phyloP scores from a whole-genome alignment of 2,329 filamentous ascomycete genomes.

The Thelonectria discophora region DNA sequence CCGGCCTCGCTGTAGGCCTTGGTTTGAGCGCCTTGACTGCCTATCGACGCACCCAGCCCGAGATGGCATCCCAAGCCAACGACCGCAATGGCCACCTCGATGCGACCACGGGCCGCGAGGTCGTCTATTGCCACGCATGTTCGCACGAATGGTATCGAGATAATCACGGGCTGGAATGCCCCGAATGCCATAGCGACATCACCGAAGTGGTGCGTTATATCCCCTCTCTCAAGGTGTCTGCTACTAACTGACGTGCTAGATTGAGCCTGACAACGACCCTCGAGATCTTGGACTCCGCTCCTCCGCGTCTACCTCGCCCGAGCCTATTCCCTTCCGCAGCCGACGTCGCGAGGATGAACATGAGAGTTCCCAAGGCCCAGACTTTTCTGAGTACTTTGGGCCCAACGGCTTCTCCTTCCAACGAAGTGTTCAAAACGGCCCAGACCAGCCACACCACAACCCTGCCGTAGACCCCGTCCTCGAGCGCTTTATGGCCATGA shows the following conservation, averaged over 20 bases:
- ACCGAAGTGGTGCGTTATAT: conserved; percentile 81
- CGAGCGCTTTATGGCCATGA: conserved; percentile 55
- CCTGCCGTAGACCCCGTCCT: conserved; percentile 50
- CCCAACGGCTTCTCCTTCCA: conserved; percentile 54
- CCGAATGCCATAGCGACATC: conserved; percentile 78
- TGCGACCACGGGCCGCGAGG: conserved; percentile 65
- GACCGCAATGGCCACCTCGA: conserved; percentile 54
- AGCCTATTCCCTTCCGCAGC: conserved; percentile 33
- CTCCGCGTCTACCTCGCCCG: conserved; percentile 44
- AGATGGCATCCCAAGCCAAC: conserved; percentile 48
- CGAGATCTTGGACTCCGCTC: conserved; percentile 51
- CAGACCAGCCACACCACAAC: conserved; percentile 39
- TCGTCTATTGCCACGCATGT: conserved; percentile 89
- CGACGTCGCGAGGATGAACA: conserved; percentile 47
- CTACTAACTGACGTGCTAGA: conserved; percentile 48
- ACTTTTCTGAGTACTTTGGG: conserved; percentile 64
- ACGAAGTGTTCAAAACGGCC: conserved; percentile 46
- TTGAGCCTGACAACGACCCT: conserved; percentile 69
- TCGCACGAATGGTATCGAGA: conserved; percentile 81
- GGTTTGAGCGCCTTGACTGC: conserved; percentile 66
- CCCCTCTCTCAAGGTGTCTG: neutral
- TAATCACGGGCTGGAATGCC: conserved; percentile 74
- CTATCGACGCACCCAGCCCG: conserved; percentile 58
- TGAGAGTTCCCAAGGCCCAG: conserved; percentile 67
- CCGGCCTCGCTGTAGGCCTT: conserved; percentile 66